phyloP scores from a whole-genome alignment of 225 moss, liverwort and hornwort genomes.

The Asterella californica region DNA sequence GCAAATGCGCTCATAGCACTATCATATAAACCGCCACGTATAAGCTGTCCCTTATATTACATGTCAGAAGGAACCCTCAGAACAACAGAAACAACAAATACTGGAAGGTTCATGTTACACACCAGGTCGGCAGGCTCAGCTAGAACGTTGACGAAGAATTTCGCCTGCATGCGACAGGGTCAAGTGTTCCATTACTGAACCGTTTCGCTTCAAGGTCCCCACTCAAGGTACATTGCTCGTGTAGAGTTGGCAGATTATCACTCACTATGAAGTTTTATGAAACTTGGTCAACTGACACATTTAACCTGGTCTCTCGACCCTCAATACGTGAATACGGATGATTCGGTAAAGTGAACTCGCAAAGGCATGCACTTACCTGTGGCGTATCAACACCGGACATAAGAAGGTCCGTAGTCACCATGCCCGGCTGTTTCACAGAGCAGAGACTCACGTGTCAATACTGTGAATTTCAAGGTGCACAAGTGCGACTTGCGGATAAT shows the following conservation, averaged over 20 bases:
- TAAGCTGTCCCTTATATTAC: not conserved
- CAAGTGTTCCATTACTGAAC: not conserved
- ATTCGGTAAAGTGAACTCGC: not conserved
- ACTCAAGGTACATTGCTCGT: not conserved
- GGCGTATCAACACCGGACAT: constrained; percentile 83
- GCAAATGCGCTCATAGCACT: not conserved
- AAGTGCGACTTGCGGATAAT: not conserved
- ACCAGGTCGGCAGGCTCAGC: constrained; percentile 91
- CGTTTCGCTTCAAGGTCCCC: not conserved
- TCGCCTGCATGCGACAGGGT: constrained; percentile 52
- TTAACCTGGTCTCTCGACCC: not conserved
- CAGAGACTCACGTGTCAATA: constrained; percentile 8
- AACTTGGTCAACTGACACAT: not conserved
- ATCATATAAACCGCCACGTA: not conserved
- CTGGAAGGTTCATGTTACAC: not conserved
- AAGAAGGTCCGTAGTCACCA: constrained; percentile 97
- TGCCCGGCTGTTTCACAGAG: constrained; percentile 69
- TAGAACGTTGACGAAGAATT: constrained; percentile 89
- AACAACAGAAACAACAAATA: not conserved
- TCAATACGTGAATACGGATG: not conserved
- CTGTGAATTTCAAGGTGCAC: not conserved
- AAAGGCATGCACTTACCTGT: constrained; percentile 44
- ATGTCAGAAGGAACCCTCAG: not conserved
- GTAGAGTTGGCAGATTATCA: not conserved
- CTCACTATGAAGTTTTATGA: not conserved